Evolutionary conservation across 371 early-diverging fungal genomes (phyloP), one percentile per base, ranked within the genome.

Genomic region (Blyttiomyces sp.): DNA sequence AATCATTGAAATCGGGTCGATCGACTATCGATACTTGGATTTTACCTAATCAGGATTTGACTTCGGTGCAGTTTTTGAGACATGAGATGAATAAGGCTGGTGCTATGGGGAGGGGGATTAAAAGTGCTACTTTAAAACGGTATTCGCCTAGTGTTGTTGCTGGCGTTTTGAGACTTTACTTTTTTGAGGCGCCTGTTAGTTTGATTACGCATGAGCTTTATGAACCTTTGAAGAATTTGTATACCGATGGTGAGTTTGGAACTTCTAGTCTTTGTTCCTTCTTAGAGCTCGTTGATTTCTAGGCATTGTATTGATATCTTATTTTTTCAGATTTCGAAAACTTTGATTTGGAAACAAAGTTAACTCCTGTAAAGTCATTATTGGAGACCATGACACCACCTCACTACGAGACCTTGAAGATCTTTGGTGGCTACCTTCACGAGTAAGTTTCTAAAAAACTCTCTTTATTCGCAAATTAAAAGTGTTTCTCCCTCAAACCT

Each of bases 11-110:
- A 28, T 31, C 21, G 19, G 60, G 62, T n/a, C 35, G 55, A 49
- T 27, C 51, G 11, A 21, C 61, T 2, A 36, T 66, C 31, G 73
- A 69, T 30, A 63, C 66, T 23, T 72, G 73, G 73, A 43, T 72
- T 21, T 31, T 42, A 16, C 71, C 67, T 9, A 60, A 63, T 54
- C 49, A 43, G 5, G 66, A 68, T 26, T 31, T 69, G 39, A 51
- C 69, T 1, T 52, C 69, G 1, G 67, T 72, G 17, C 73, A 72
- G 59, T 61, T 69, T 46, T 36, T 72, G 36, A 43, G 73, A 43
- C 50, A 56, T 24, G 73, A 72, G 45, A 63, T 69, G 46, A 61
- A 61, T 35, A 33, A 23, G 1, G 26, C 30, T 34, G 28, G 28
- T 17, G 61, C 39, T n/a, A n/a, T 39, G 39, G 57, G 48, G 3